Evolutionary conservation across 1,139 yeast genomes (phyloP), one percentile per base, ranked within the genome.

Genomic region (Saccharomyces hybrid): DNA sequence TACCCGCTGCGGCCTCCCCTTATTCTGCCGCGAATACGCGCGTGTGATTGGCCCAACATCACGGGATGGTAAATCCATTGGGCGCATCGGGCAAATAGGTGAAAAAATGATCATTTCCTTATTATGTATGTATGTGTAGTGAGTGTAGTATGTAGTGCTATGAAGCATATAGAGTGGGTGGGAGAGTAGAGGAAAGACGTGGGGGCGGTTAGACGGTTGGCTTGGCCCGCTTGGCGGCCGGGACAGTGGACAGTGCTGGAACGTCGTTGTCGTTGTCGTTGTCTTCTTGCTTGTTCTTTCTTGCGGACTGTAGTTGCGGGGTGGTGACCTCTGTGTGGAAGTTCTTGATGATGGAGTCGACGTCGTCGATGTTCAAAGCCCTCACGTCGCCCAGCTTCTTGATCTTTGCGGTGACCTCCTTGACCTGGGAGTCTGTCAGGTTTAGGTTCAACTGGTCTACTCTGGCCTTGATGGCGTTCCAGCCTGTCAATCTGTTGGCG

Each of bases 391-490:
- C 98, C 70, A 91, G 80, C 74, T 84, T 79, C 80, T 91, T 91
- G 73, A 91, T 90, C 80, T 91, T 91, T 63, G 80, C 78, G 49
- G 99, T 91, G 61, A 93, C 96, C 72, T 89, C 97, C 80, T 93
- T 91, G 75, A 88, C 80, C 77, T 93, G 98, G 64, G 84, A 91
- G 70, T 93, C 99, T 56, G 93, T 83, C 71, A 93, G 80, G 66
- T 86, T 77, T 75, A 93, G 81, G 75, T 91, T 90, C 78, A 93
- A 82, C 75, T 93, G 98, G 73, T 93, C 99, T 54, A 93, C 99
- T 78, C 99, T 85, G 55, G 96, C 84, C 79, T 93, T 93, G 80
- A 93, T 91, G 52, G 98, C 98, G 73, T 93, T 93, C 99, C 99
- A 93, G 55, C 99, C 99, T 38, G 99, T 93, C 69, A 91, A 80